Base-by-base conservation (phyloP, 176 grass and related monocot species). In the Carex scoparia region DNA sequence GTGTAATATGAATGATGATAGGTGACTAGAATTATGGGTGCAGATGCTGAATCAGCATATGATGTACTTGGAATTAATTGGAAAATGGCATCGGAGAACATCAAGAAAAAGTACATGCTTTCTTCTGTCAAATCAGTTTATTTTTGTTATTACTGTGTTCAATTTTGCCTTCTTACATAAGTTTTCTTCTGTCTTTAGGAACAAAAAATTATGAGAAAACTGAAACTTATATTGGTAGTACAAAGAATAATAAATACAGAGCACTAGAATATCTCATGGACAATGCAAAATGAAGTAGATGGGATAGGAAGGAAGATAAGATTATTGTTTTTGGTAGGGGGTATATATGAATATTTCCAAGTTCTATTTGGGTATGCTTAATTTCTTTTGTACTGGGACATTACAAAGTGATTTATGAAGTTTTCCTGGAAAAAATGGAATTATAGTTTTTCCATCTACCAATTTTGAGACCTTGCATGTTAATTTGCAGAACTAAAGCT, bases 61-160 rank as follows among this genome's bases (percentile, higher is more conserved):
- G 95, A 98, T 82, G 85, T 98, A 58, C 89, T 98, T 51, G 92
- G 92, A 59, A 84, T 93, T 57, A 98, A 98, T 84, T 98, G 95
- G 95, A 98, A 94, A 68, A 98, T 94, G 92, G 85, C 89, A 70
- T 65, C 91, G 63, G 95, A 98, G 71, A 98, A 94, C 79, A 90
- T 91, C 68, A 98, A 98, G 91, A 98, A 98, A 98, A 94, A 93
- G 94, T 97, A 32, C 18, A 68, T 64, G 58, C 42, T 85, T 15
- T 85, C 63, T 80, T 56, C 66, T 67, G 6, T 65, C 10, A 5
- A 33, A 40, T 56, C 42, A 38, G 18, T 79, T 67, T 59, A 5
- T 55, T 71, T 87, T 14, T 79, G 55, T 84, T 84, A 53, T 31
- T 84, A 55, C 42, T 51, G 61, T 86, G 3, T 65, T 15, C 31